Evolutionary conservation across 805 yeast species (phyloP).

Genomic region (Candida multigemmis): DNA sequence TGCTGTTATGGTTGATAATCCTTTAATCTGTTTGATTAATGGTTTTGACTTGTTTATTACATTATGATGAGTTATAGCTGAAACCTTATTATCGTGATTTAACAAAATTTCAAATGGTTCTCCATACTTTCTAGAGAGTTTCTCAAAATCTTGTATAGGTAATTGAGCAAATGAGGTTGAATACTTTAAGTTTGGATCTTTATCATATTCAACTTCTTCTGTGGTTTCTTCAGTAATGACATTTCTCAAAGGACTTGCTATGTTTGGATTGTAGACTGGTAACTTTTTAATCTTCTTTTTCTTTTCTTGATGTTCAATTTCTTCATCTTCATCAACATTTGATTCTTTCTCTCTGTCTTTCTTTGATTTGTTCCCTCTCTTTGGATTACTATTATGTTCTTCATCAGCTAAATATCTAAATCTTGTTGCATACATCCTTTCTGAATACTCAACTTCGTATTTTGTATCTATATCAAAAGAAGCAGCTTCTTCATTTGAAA

Average conservation of each 20-base stretch:
- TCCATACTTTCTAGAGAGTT: conserved; percentile 1
- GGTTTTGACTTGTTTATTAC: conserved; percentile 14
- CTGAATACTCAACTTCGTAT: conserved; percentile 39
- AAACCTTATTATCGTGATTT: conserved; percentile 8
- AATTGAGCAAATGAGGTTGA: too few relatives aligned
- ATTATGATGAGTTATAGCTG: conserved; percentile 11
- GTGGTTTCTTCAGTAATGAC: neutral
- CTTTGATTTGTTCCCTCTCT: conserved; percentile 20
- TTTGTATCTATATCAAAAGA: conserved; percentile 39
- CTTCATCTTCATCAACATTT: conserved; percentile 5
- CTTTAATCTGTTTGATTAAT: conserved; percentile 17
- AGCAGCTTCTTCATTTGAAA: conserved; percentile 15
- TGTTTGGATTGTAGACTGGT: neutral
- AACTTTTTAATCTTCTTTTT: conserved; percentile 3
- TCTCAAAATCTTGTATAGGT: neutral
- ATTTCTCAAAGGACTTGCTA: conserved; percentile 1
- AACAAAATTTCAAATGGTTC: conserved; percentile 5
- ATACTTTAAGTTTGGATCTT: too few relatives aligned
- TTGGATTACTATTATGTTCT: conserved; percentile 22
- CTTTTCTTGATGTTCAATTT: neutral
- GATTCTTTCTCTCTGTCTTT: conserved; percentile 11
- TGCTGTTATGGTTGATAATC: conserved; percentile 13
- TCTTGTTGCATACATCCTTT: conserved; percentile 38
- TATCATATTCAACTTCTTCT: neutral
- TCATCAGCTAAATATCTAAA: conserved; percentile 30